Base-by-base conservation (phyloP, 2,329 filamentous ascomycete genomes). In the Paracoccidioides brasiliensis region DNA sequence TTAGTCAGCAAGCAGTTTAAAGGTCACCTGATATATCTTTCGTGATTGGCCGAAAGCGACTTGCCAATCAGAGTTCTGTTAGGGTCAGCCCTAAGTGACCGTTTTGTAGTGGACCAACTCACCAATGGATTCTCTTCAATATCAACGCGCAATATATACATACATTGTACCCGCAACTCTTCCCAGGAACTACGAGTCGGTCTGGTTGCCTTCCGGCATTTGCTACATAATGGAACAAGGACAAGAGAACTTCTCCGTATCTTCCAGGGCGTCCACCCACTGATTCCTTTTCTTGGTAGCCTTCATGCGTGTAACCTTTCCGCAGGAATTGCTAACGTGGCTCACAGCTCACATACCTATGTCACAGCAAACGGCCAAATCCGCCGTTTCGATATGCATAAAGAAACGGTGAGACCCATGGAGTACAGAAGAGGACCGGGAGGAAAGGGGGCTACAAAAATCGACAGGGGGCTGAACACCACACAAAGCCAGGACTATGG, bases 341-440 rank as follows among this genome's bases (percentile, higher is more conserved):
- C 49, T 40, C 49, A 52, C 49, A 41, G 49, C 49, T 40, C 49
- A 52, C 49, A 41, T 32, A 30, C 30, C 15, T 22, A 52, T 52
- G 49, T 52, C 49, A 42, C 49, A 32, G 15, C 49, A 52, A 52
- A 41, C 35, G 48, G 35, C 35, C 48, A 51, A 40, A 51, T 50
- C 35, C 48, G 48, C 48, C 14, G n/a, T 51, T 51, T 51, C 32
- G 7, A 28, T 52, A 52, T 52, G 38, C 49, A 52, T 52, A 42
- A 52, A 52, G 22, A 52, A 52, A 42, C 49, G 49, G 49, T 52
- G 49, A 52, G 49, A 52, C 49, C 38, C 28, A 33, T 5, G 49
- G 37, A 22, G n/a, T 8, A 54, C 40, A 54, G 33, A 35, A 46
- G 53, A 43, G 37, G 12, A 32, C 35, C 9, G 42, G 43, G 42